A percentile compares a stretch with the other conserved stretches of the same genome.
Evolutionary conservation across 2,329 filamentous ascomycete species (phyloP).

Genomic region (Tolypocladium sp.): DNA sequence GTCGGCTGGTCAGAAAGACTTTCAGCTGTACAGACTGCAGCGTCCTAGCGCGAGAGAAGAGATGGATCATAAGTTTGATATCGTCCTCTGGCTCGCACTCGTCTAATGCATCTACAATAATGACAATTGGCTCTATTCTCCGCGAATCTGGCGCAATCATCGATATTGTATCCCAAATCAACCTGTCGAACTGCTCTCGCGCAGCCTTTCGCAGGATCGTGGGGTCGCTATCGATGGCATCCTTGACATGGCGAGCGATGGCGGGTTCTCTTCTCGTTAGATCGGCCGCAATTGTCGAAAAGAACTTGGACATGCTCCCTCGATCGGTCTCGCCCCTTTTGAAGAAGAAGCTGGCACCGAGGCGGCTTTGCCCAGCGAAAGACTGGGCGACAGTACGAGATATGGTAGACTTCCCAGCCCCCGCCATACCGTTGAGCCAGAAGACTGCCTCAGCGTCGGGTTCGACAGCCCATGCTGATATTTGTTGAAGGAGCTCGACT

Average conservation of each 20-base stretch:
- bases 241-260: conserved; percentile 14
- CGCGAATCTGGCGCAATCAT: not conserved
- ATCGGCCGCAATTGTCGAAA: conserved; percentile 29
- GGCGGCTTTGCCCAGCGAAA: conserved; percentile 4
- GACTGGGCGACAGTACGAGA: conserved; percentile 16
- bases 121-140: conserved; percentile 1
- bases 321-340: conserved; percentile 29
- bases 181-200: conserved; percentile 29
- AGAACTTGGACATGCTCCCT: conserved; percentile 22
- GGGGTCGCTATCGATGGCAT: conserved; percentile 19
- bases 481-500: conserved; percentile 16
- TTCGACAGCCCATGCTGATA: conserved; percentile 15
- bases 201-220: conserved; percentile 16
- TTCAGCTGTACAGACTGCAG: not conserved
- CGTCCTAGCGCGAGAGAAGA: conserved; percentile 4
- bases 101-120: conserved; percentile 26
- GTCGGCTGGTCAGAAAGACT: conserved; percentile 32
- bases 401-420: conserved; percentile 30
- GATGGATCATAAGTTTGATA: conserved; percentile 18
- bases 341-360: conserved; percentile 37
- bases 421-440: conserved; percentile 28
- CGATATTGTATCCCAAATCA: conserved; percentile 25
- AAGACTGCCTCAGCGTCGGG: conserved; percentile 16
- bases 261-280: conserved; percentile 17
- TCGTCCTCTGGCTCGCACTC: conserved; percentile 18